These are phyloP conservation scores for Escovopsis weberi DNA, from an alignment of 2,329 filamentous ascomycete species.

Conservation along the genomic window DNA sequence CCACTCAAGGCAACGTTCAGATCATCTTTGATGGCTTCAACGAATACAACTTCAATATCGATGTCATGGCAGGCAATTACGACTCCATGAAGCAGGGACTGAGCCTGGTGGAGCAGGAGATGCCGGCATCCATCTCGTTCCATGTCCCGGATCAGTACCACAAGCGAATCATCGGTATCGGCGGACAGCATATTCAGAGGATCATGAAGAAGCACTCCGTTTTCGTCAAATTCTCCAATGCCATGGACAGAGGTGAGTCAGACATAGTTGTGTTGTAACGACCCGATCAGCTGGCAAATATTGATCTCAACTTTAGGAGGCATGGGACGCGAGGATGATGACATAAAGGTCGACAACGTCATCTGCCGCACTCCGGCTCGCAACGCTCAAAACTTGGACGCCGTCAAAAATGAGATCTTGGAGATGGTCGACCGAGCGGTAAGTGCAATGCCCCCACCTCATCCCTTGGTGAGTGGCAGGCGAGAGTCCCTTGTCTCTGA, in stretches of 20 bases:
- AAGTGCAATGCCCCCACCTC: conserved; percentile 20
- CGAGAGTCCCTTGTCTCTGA: background rate
- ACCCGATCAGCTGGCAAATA: no score
- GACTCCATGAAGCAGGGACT: conserved; percentile 90
- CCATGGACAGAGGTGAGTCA: conserved; percentile 72
- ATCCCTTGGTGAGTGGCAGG: no score
- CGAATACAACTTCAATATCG: conserved; percentile 99
- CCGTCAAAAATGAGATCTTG: conserved; percentile 97
- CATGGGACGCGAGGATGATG: conserved; percentile 89
- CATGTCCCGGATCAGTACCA: conserved; percentile 98
- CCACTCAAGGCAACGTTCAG: conserved; percentile 65
- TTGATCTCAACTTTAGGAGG: conserved; percentile 22
- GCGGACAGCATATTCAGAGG: conserved; percentile 93
- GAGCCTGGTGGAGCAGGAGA: conserved; percentile 90
- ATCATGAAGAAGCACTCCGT: conserved; percentile 99
- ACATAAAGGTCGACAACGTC: conserved; percentile 97
- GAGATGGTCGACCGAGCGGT: conserved; percentile 96
- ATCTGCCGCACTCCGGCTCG: conserved; percentile 95
- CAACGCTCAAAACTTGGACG: conserved; percentile 89
- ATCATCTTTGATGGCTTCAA: conserved; percentile 99
- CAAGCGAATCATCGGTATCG: conserved; percentile 97
- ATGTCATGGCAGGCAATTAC: conserved; percentile 84
- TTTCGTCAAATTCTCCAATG: conserved; percentile 98
- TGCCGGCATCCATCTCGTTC: conserved; percentile 98
- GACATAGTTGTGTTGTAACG: background rate